Evolutionary conservation across 441 rosid genomes (phyloP).

Genomic region (Gossypium trilobum): DNA sequence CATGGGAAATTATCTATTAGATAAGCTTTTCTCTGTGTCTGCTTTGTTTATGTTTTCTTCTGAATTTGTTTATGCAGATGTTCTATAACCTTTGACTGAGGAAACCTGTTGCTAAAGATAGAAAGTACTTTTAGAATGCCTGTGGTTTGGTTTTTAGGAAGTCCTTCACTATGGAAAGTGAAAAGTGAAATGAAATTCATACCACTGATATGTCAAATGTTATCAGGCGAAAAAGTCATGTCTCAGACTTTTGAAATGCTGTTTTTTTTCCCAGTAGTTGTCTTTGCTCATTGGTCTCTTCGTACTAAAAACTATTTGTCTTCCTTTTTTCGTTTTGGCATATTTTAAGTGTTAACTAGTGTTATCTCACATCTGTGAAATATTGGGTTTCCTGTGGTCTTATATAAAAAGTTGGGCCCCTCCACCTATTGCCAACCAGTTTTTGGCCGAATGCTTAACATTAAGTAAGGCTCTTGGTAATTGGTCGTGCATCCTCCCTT

Average conservation of each 20-base stretch:
- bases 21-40: neutral
- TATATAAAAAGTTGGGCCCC: neutral
- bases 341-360: neutral
- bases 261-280: neutral
- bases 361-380: neutral
- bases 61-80: constrained; percentile 3
- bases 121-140: neutral
- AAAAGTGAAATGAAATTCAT: neutral
- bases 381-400: neutral
- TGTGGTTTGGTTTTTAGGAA: neutral
- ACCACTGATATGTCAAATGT: neutral
- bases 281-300: neutral
- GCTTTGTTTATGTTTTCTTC: neutral
- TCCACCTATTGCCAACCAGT: neutral
- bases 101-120: neutral
- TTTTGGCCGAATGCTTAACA: neutral
- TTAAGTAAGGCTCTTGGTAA: neutral
- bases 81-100: neutral
- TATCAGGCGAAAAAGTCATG: neutral
- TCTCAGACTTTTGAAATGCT: neutral
- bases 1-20: neutral
- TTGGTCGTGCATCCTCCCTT: neutral
- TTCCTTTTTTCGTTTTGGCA: neutral
- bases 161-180: neutral
- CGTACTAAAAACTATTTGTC: neutral